Evolutionary conservation across 2,329 filamentous ascomycete genomes (phyloP), one percentile per base, ranked within the genome.

Genomic region (Aureobasidium sp.): DNA sequence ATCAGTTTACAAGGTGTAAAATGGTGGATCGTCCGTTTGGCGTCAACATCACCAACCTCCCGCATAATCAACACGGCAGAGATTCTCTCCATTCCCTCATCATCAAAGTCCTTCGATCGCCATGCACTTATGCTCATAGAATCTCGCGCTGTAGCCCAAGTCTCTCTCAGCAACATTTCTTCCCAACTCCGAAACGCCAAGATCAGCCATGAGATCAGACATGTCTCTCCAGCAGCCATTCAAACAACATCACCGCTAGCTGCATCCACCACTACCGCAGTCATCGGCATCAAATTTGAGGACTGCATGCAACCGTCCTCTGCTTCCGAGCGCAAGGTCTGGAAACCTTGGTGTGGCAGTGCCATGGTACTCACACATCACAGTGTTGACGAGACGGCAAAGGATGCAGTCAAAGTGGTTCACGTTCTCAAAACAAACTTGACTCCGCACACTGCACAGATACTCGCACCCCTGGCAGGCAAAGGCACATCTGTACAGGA

Each of bases 21-120:
- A 63, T 95, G 89, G 89, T 92, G 87, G 84, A 76, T 92, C 62
- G 77, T 90, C 58, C 81, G 87, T 71, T 72, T 83, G 80, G 85
- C 75, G 74, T 81, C 60, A 23, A 55, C 53, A 15, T 25, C 60
- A 9, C 42, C 54, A 23, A 62, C 60, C 13, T 47, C 60, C 9
- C 60, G 55, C 29, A 57, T 63, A 23, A 65, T 73, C 33, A 55
- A 38, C 23, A 58, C 57, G n/a, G 65, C 66, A 23, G 61, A 62
- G 27, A 45, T 43, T 4, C 51, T 69, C 5, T 46, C 57, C 3
- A 27, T 62, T 2, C 45, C 47, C 6, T 3, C 40, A 5, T 42
- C 57, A 3, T 45, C 59, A 31, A 40, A 21, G 21, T 6, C 27
- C 1, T 46, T 66, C 19, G 65, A 65, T 17, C 63, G 63, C n/a